These are phyloP conservation scores for Yamadazyma tumulicola DNA, from an alignment of 805 yeast genomes.

Conservation along the genomic window DNA sequence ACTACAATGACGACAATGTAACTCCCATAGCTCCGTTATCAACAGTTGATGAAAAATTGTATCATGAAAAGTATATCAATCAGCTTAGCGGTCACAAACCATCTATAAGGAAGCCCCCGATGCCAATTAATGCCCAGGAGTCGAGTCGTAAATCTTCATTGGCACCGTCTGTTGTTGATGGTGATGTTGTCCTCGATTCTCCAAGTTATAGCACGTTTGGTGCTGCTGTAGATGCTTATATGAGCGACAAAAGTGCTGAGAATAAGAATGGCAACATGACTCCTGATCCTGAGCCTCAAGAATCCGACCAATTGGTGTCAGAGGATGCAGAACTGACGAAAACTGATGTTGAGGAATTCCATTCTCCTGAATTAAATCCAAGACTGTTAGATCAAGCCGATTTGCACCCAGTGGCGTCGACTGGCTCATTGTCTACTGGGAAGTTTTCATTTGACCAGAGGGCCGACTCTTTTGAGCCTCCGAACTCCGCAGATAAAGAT, in stretches of 20 bases:
- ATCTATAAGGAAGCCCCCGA: conserved; percentile 39
- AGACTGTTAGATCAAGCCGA: conserved; percentile 5
- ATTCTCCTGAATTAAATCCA: neutral
- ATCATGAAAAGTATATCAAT: conserved; percentile 22
- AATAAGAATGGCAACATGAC: neutral
- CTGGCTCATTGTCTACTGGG: conserved; percentile 30
- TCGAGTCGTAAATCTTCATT: conserved; percentile 1
- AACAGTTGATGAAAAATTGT: conserved; percentile 16
- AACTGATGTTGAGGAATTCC: neutral
- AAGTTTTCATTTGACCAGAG: conserved; percentile 19
- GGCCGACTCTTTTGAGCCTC: conserved; percentile 13
- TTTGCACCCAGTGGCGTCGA: conserved; percentile 20
- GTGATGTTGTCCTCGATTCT: too few relatives aligned
- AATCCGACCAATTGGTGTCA: neutral
- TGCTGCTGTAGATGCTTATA: conserved; percentile 30
- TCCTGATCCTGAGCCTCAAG: neutral
- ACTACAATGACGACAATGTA: conserved; percentile 11
- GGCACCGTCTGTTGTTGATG: conserved; percentile 12
- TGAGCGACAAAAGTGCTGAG: conserved; percentile 12
- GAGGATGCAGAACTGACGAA: neutral
- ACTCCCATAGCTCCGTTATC: conserved; percentile 26
- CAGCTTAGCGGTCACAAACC: conserved; percentile 24
- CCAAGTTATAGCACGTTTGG: conserved; percentile 27
- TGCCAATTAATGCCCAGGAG: conserved; percentile 5
- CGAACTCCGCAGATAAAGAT: conserved; percentile 10